These are phyloP conservation scores for Endotrypanum monterogeii DNA, from an alignment of 208 protist species.

Conservation along the genomic window DNA sequence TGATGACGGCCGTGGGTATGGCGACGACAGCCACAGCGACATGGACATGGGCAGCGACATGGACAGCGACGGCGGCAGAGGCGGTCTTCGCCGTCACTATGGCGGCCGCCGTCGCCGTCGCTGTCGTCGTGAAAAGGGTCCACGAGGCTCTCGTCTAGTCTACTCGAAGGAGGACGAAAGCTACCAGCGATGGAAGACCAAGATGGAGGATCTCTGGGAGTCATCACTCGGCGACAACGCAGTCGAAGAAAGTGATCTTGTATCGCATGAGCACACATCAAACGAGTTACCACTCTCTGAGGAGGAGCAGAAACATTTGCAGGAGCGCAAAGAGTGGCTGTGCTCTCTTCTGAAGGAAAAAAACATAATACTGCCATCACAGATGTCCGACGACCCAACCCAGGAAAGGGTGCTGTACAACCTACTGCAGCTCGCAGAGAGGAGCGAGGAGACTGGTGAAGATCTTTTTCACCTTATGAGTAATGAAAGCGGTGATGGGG, in stretches of 20 bases:
- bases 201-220: neutral
- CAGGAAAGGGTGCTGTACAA: slow-evolving; percentile 54
- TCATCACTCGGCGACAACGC: neutral
- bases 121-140: slow-evolving; percentile 21
- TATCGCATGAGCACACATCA: neutral
- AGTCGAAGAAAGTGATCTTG: neutral
- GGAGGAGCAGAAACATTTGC: slow-evolving; percentile 38
- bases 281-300: slow-evolving; percentile 19
- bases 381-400: slow-evolving; percentile 37
- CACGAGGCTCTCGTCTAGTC: slow-evolving; percentile 14
- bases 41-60: slow-evolving; percentile 14
- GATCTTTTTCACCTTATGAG: slow-evolving; percentile 40
- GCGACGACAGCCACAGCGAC: neutral
- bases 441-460: slow-evolving; percentile 16
- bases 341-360: slow-evolving; percentile 39
- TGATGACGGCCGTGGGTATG: slow-evolving; percentile 22
- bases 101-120: slow-evolving; percentile 22
- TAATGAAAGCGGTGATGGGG: slow-evolving; percentile 37
- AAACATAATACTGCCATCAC: slow-evolving; percentile 42
- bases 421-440: slow-evolving; percentile 45
- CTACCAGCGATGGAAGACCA: neutral
- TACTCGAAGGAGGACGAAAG: neutral
- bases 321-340: slow-evolving; percentile 43
- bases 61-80: slow-evolving; percentile 6
- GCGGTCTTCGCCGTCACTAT: slow-evolving; percentile 20